Base-by-base conservation (phyloP, 2,329 filamentous ascomycete genomes). In the Aspergillus fructus region DNA sequence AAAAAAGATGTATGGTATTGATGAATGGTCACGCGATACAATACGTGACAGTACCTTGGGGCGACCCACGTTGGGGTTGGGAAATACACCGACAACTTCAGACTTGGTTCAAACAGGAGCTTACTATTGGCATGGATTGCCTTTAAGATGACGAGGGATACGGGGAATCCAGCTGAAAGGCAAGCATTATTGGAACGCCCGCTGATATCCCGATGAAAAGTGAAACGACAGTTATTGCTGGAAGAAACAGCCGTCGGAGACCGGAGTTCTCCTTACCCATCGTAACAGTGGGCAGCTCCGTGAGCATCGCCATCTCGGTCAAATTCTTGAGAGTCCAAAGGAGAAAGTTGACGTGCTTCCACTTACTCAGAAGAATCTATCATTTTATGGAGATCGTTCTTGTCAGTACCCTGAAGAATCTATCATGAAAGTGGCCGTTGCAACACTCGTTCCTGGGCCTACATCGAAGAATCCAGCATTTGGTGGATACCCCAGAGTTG, bases 381-480 rank as follows among this genome's bases (percentile, higher is more conserved):
- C 46, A 55, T 55, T 23, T 34, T 19, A 46, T 48, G 53, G 34
- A 21, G 46, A 43, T 48, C 47, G 40, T 55, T 42, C 53, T 55
- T 49, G 53, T 34, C 27, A 8, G 27, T 55, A 55, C 53, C 24
- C 27, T 49, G 53, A 49, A 55, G 53, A 55, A 49, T 49, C 39
- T 34, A 30, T 55, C 53, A 48, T 49, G 55, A 53, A 53, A 34
- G 49, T 21, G 27, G 49, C 49, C 27, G 45, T 34, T 48, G 45
- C n/a, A n/a, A n/a, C n/a, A 21, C 45, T 48, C 55, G 55, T 49
- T 54, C 55, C 47, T 50, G 50, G 46, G 30, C 55, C 39, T 58
- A 58, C 55, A 37, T 50, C 50, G 55, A 53, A 58, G 50, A 58
- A 54, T 58, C 46, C 46, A 58, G 52, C 55, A 58, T 58, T 41